Evolutionary conservation across 306 rosid species (phyloP).

Genomic region (Elaeagnus macrophylla): DNA sequence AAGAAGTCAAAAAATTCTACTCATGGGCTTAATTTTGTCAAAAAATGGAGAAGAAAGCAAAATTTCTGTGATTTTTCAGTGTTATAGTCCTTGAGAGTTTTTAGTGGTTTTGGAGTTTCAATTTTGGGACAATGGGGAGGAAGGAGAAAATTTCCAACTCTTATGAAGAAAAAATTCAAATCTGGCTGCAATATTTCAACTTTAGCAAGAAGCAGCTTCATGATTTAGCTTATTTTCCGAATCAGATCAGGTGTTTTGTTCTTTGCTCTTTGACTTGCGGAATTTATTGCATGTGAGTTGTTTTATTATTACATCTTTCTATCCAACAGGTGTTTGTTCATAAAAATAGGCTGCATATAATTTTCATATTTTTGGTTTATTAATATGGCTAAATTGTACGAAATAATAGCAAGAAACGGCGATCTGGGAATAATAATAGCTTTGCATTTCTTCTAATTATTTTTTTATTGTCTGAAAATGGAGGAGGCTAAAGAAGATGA

Average conservation of each 20-base stretch:
- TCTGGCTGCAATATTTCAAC: constrained; percentile 55
- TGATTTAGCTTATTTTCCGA: constrained; percentile 40
- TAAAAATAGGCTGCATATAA: too few species aligned
- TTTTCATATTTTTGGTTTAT: too few species aligned
- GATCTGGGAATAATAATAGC: too few species aligned
- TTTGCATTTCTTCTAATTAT: too few species aligned
- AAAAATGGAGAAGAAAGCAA: constrained; percentile 38
- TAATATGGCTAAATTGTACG: too few species aligned
- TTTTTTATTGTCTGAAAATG: too few species aligned
- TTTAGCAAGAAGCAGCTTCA: constrained; percentile 56
- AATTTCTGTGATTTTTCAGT: constrained; percentile 41
- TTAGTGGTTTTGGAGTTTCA: constrained; percentile 36
- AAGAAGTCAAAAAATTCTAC: constrained; percentile 50
- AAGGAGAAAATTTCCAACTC: constrained; percentile 28
- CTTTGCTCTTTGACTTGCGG: constrained; percentile 3
- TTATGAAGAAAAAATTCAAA: constrained; percentile 41
- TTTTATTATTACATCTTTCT: too few species aligned
- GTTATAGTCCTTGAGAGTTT: constrained; percentile 30
- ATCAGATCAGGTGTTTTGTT: constrained; percentile 75
- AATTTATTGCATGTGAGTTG: neutral
- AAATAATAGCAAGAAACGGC: too few species aligned
- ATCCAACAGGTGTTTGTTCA: too few species aligned
- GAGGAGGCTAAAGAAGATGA: too few species aligned
- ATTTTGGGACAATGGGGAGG: constrained; percentile 21
- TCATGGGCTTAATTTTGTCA: constrained; percentile 38